Conservation (phyloP, 345 rosid genomes). For the Dimocarpus longan region DNA sequence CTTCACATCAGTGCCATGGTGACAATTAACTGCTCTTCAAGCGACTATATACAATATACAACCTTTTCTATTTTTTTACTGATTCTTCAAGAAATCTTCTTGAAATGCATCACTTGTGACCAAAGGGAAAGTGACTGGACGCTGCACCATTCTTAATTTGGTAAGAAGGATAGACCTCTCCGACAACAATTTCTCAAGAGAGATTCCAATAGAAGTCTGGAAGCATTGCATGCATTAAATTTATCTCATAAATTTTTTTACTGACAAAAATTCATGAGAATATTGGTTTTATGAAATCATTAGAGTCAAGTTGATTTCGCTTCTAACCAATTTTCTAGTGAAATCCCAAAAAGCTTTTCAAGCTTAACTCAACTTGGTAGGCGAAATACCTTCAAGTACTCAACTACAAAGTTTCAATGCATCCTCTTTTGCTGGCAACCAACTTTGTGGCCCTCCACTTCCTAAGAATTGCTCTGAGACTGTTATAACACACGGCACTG, state of each 20-base stretch:
- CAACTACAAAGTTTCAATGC: not conserved
- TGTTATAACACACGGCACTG: no score
- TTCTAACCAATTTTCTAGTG: slow-evolving; percentile 9
- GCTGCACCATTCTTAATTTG: not conserved
- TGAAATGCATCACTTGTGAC: not conserved
- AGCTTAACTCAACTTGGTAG: not conserved
- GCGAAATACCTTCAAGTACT: slow-evolving; percentile 12
- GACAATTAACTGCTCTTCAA: not conserved
- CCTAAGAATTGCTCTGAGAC: not conserved
- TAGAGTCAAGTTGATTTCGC: slow-evolving; percentile 16
- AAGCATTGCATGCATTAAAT: slow-evolving; percentile 14
- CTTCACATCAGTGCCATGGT: not conserved
- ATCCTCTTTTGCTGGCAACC: not conserved
- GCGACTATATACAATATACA: no score
- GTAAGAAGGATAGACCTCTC: not conserved
- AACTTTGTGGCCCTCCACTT: not conserved
- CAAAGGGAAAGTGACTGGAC: not conserved
- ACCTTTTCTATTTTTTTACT: no score
- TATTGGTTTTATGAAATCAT: slow-evolving; percentile 8
- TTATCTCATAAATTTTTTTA: slow-evolving; percentile 4
- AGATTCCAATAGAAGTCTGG: not conserved
- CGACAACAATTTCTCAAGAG: not conserved
- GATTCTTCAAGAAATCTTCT: not conserved
- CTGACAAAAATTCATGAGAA: not conserved
- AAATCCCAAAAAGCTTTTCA: slow-evolving; percentile 16